Base-by-base conservation (phyloP, 2,329 filamentous ascomycete species). In the Hirsutella thompsonii region DNA sequence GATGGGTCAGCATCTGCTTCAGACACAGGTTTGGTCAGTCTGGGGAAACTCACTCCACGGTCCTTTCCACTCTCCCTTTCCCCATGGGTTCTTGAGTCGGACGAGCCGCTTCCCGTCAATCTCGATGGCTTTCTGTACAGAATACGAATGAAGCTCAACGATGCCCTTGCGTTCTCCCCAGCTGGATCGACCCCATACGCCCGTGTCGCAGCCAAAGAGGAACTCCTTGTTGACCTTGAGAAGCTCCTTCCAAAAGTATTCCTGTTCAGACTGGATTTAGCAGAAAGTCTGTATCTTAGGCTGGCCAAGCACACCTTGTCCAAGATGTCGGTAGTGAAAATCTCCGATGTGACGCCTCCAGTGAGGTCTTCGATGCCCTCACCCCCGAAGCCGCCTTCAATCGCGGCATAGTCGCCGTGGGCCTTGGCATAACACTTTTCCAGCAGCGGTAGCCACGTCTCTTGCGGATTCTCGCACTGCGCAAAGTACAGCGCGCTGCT, bases 401-500 rank as follows among this genome's bases (percentile, higher is more conserved):
- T 83, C 1, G 81, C 72, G 16, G 70, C 74, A 49, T 83, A 93
- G 53, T 92, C 85, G 4, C 83, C 83, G 46, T 89, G 83, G 0
- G 82, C 81, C 55, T 89, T 89, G 16, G 83, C 83, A 51, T 84
- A 88, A 1, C 81, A 82, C 57, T 89, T 89, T 52, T 89, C 83
- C 1, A 89, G 69, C 19, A 89, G 66, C 1, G 83, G 83, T 23
- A 89, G 67, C 83, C 83, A 89, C 0, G 82, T 89, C 57, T 89
- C 83, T 51, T 86, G 84, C 2, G 79, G 75, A 48, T 83, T 74
- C 44, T 74, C 72, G 57, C 82, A 86, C 54, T 84, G 80, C 0
- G 81, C 81, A 60, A 88, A 89, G 58, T 85, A 86, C 1, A 90
- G 64, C 0, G 83, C 79, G 44, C 80, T 70, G 18, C 81, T 85